These are phyloP conservation scores for Puccinia hordei DNA, from an alignment of 1,284 basidiomycete genomes.

Conservation along the genomic window DNA sequence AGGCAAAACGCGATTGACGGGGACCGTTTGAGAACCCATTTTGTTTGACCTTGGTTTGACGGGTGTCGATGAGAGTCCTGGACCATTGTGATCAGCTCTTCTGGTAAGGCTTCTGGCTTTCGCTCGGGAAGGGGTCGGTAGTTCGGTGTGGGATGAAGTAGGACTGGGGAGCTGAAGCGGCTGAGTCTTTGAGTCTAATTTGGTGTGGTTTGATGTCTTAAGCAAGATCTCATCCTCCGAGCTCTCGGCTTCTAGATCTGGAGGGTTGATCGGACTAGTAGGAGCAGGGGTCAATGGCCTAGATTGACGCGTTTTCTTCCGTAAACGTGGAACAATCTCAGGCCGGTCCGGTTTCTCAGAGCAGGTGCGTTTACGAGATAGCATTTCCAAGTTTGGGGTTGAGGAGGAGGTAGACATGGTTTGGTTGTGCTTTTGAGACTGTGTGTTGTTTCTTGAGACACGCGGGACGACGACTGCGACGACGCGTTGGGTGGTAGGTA, in stretches of 20 bases:
- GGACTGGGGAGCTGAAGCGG: constrained; percentile 12
- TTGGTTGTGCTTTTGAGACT: background rate
- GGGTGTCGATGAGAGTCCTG: background rate
- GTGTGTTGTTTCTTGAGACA: background rate
- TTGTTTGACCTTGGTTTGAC: background rate
- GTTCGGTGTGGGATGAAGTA: background rate
- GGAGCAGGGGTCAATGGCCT: constrained; percentile 8
- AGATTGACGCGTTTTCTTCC: constrained; percentile 11
- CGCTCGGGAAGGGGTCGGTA: background rate
- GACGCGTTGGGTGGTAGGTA: background rate
- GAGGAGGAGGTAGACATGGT: background rate
- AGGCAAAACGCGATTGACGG: background rate
- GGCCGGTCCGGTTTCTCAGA: background rate
- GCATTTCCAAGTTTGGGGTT: background rate
- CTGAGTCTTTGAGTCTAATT: background rate
- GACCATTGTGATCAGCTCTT: background rate
- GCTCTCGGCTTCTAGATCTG: background rate
- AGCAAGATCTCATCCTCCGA: constrained; percentile 8
- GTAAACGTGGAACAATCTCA: background rate
- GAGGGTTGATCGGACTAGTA: background rate
- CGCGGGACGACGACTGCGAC: constrained; percentile 10
- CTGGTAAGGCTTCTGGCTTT: background rate
- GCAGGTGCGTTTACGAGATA: background rate
- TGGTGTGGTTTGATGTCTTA: background rate
- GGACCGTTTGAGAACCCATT: background rate